phyloP scores from a whole-genome alignment of 495 filamentous ascomycete genomes.

The Aspergillus steynii region DNA sequence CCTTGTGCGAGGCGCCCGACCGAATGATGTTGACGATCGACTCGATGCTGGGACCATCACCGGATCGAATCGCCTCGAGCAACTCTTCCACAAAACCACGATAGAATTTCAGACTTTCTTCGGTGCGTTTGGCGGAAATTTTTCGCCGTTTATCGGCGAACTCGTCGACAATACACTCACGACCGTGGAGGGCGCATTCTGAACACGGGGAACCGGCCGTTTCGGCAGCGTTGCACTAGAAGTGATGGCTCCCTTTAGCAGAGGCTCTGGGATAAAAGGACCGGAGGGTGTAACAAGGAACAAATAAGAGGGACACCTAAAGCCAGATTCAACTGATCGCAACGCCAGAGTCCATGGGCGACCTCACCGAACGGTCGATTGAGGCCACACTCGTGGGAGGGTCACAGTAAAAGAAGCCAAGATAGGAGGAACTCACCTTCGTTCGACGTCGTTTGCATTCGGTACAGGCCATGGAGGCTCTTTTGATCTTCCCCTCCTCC shows the following conservation, averaged over 20 bases:
- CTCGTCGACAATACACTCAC: constrained; percentile 42
- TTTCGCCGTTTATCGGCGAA: constrained; percentile 44
- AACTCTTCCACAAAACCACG: constrained; percentile 32
- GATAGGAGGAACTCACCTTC: constrained; percentile 31
- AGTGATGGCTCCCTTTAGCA: background rate
- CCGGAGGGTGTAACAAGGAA: background rate
- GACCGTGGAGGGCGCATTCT: constrained; percentile 37
- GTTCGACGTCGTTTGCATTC: constrained; percentile 46
- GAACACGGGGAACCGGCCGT: constrained; percentile 32
- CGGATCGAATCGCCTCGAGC: constrained; percentile 27
- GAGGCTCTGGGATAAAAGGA: background rate
- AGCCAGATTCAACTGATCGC: background rate
- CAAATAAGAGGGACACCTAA: background rate
- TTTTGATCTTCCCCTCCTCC: constrained; percentile 39
- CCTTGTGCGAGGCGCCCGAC: constrained; percentile 21
- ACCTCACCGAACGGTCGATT: background rate
- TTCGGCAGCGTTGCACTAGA: constrained; percentile 27
- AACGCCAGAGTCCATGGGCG: background rate
- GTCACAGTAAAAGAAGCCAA: background rate
- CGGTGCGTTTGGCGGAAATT: constrained; percentile 30
- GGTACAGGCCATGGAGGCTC: constrained; percentile 43
- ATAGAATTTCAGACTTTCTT: constrained; percentile 33
- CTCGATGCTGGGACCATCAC: constrained; percentile 21
- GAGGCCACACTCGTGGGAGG: background rate
- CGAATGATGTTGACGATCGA: constrained; percentile 31